Evolutionary conservation across 2,329 filamentous ascomycete genomes (phyloP).

Genomic region (Neopestalotiopsis rosae): DNA sequence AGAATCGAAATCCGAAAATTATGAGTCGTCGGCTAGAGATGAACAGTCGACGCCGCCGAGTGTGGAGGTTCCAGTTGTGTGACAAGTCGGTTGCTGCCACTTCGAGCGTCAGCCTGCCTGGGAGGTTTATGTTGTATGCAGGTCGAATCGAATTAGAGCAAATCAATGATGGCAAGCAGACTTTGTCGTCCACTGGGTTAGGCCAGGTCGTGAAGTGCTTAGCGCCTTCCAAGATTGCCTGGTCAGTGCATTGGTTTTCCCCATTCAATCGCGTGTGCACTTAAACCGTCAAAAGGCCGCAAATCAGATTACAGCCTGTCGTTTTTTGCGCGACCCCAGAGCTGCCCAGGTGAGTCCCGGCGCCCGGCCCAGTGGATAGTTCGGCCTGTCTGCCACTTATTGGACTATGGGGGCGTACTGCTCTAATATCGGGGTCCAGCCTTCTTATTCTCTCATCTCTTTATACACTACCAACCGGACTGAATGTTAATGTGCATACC

Average conservation of each 20-base stretch:
- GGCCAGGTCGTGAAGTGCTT: conserved; percentile 14
- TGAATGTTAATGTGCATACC: background rate
- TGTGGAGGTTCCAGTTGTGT: background rate
- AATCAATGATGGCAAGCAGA: conserved; percentile 19
- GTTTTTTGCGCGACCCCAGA: background rate
- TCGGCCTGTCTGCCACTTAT: background rate
- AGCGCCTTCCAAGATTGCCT: conserved; percentile 14
- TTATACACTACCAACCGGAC: background rate
- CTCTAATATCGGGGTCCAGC: conserved; percentile 4
- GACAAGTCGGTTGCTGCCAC: conserved; percentile 3
- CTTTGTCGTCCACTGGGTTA: conserved; percentile 19
- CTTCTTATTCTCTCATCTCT: background rate
- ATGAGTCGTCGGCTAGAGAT: background rate
- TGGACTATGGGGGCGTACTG: background rate
- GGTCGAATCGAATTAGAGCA: conserved; percentile 3
- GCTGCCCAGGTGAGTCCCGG: background rate
- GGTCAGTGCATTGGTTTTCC: conserved; percentile 9
- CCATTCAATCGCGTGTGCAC: conserved; percentile 7
- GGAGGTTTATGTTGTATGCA: conserved; percentile 1
- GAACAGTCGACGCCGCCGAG: background rate
- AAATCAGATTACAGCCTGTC: conserved; percentile 1
- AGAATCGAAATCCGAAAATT: background rate
- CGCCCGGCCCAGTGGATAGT: conserved; percentile 5
- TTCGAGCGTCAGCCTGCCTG: background rate
- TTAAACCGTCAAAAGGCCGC: conserved; percentile 5